These are phyloP conservation scores for Penicillium steckii DNA, from an alignment of 495 filamentous ascomycete genomes.

Conservation along the genomic window DNA sequence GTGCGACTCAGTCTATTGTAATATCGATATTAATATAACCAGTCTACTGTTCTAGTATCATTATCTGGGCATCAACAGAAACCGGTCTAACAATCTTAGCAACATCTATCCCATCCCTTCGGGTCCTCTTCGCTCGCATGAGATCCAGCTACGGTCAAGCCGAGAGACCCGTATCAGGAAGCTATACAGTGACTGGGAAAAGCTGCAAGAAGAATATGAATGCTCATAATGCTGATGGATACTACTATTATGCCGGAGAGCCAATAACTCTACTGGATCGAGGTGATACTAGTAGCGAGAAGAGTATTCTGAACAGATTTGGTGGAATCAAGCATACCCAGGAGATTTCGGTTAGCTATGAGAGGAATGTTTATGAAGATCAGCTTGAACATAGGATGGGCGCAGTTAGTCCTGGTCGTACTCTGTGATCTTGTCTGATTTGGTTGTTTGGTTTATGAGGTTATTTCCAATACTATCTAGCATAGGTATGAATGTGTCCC, in stretches of 20 bases:
- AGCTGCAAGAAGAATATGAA: neutral
- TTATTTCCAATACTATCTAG: no score
- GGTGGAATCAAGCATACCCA: constrained; percentile 6
- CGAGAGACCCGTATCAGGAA: neutral
- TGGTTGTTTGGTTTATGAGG: no score
- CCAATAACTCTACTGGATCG: neutral
- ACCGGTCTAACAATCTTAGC: constrained; percentile 24
- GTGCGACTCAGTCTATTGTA: neutral
- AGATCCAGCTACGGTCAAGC: constrained; percentile 10
- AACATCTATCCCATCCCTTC: constrained; percentile 24
- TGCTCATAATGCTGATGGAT: neutral
- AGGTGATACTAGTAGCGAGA: constrained; percentile 1
- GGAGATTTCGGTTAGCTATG: constrained; percentile 5
- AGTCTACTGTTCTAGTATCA: constrained; percentile 12
- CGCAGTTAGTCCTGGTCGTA: neutral
- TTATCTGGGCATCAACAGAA: constrained; percentile 27
- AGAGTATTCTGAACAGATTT: neutral
- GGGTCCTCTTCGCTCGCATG: constrained; percentile 15
- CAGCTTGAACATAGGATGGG: neutral
- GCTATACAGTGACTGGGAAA: neutral
- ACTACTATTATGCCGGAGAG: constrained; percentile 2
- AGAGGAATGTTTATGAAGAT: neutral
- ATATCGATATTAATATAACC: neutral
- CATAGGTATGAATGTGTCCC: no score
- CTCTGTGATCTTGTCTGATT: neutral